These are phyloP conservation scores for Peterozyma xylosa DNA, from an alignment of 805 yeast species.

Conservation along the genomic window DNA sequence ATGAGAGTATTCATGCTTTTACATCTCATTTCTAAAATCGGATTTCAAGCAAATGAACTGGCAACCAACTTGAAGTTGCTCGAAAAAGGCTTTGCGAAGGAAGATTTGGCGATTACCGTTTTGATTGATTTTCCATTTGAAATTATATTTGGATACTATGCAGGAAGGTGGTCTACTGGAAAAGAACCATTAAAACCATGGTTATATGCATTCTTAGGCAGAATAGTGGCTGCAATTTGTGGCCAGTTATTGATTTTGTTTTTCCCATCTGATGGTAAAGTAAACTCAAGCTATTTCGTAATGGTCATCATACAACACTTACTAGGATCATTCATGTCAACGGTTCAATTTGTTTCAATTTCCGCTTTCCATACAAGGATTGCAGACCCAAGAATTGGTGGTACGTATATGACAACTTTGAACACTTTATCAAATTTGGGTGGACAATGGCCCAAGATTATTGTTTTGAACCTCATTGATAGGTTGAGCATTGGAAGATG, in stretches of 20 bases:
- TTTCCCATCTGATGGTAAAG: slow-evolving; percentile 54
- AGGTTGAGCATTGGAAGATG: slow-evolving; percentile 65
- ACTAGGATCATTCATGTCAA: slow-evolving; percentile 83
- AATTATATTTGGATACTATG: slow-evolving; percentile 89
- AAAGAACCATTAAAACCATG: slow-evolving; percentile 76
- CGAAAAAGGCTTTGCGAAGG: slow-evolving; percentile 88
- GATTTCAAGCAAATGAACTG: slow-evolving; percentile 93
- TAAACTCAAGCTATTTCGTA: slow-evolving; percentile 51
- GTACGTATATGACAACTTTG: slow-evolving; percentile 94
- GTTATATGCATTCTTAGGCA: slow-evolving; percentile 80
- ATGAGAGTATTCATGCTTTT: slow-evolving; percentile 69
- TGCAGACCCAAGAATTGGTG: slow-evolving; percentile 94
- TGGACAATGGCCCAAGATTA: slow-evolving; percentile 94
- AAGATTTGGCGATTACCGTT: slow-evolving; percentile 88
- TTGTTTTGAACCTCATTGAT: slow-evolving; percentile 76
- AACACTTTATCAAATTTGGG: slow-evolving; percentile 91
- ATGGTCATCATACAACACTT: slow-evolving; percentile 77
- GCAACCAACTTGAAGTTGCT: slow-evolving; percentile 88
- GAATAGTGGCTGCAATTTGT: slow-evolving; percentile 64
- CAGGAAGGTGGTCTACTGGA: slow-evolving; percentile 91
- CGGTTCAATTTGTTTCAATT: slow-evolving; percentile 90
- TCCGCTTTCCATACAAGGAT: slow-evolving; percentile 93
- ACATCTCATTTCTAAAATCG: slow-evolving; percentile 77
- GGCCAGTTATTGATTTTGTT: slow-evolving; percentile 67
- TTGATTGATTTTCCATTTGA: slow-evolving; percentile 95